Conservation (phyloP, 768 basidiomycete species). For the Boletus tylopilopsis region DNA sequence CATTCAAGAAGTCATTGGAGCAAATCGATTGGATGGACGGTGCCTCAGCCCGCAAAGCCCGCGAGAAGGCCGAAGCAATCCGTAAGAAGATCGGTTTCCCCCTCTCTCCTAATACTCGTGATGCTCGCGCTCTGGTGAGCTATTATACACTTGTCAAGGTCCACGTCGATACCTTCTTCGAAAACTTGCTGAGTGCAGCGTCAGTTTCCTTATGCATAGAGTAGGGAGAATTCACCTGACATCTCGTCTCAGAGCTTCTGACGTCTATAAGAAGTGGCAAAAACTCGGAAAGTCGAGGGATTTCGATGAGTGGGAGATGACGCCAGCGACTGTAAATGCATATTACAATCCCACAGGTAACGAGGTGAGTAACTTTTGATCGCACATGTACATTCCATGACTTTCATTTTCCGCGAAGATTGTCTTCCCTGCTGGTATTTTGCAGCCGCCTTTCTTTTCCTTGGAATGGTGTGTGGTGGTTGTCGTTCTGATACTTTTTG, state of each 20-base stretch:
- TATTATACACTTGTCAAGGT: slow-evolving; percentile 77
- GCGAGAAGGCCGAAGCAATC: slow-evolving; percentile 60
- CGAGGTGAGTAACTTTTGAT: slow-evolving; percentile 48
- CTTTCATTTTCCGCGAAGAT: slow-evolving; percentile 45
- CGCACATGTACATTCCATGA: background rate
- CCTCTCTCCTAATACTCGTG: slow-evolving; percentile 73
- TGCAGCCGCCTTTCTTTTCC: slow-evolving; percentile 90
- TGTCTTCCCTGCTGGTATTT: slow-evolving; percentile 94
- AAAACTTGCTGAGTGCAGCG: slow-evolving; percentile 71
- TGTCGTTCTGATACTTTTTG: background rate
- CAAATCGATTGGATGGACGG: slow-evolving; percentile 91
- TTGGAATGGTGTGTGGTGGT: slow-evolving; percentile 55
- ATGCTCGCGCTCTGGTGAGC: slow-evolving; percentile 59
- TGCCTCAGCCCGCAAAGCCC: slow-evolving; percentile 73
- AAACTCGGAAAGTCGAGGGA: slow-evolving; percentile 71
- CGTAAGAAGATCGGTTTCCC: slow-evolving; percentile 94
- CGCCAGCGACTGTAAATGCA: slow-evolving; percentile 80
- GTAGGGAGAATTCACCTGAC: slow-evolving; percentile 5
- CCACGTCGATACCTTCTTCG: slow-evolving; percentile 71
- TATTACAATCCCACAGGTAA: slow-evolving; percentile 87
- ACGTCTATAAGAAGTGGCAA: slow-evolving; percentile 68
- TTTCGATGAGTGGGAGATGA: slow-evolving; percentile 81
- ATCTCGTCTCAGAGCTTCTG: slow-evolving; percentile 42
- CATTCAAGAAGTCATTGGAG: slow-evolving; percentile 77
- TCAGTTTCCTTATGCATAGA: slow-evolving; percentile 23